Conservation (phyloP, 2,329 filamentous ascomycete species). For the Hymenoscyphus fructigenus region DNA sequence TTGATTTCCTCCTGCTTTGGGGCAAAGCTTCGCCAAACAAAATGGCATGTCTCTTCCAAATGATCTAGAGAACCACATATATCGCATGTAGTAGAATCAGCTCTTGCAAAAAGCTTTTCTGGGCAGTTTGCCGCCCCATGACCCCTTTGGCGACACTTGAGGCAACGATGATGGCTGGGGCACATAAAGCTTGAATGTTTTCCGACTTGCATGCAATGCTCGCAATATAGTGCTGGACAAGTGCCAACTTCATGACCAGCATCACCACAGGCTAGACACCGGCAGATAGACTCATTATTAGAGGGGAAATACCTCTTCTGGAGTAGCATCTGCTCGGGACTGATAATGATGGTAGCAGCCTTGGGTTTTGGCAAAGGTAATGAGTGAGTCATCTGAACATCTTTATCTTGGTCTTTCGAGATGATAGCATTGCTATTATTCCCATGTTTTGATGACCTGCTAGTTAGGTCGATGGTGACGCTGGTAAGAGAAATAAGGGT, state of each 20-base stretch:
- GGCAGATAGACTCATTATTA: constrained; percentile 28
- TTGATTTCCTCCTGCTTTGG: constrained; percentile 42
- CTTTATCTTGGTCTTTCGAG: not conserved
- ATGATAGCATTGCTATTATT: not conserved
- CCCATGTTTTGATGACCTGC: not conserved
- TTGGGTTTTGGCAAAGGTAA: not conserved
- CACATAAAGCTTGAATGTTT: constrained; percentile 52
- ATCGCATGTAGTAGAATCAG: constrained; percentile 58
- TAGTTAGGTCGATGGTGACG: not conserved
- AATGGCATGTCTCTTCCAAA: constrained; percentile 57
- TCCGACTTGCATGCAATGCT: constrained; percentile 45
- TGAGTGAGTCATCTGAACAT: constrained; percentile 5
- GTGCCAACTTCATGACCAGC: constrained; percentile 45
- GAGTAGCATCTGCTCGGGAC: constrained; percentile 29
- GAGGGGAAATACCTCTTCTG: constrained; percentile 50
- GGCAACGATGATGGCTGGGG: constrained; percentile 50
- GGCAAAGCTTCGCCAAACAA: constrained; percentile 59
- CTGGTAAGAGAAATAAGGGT: not conserved
- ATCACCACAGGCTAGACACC: constrained; percentile 52
- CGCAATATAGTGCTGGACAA: constrained; percentile 50
- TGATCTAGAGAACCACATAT: constrained; percentile 58
- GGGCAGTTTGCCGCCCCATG: constrained; percentile 53
- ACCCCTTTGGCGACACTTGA: constrained; percentile 62
- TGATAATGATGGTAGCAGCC: not conserved
- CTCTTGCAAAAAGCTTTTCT: constrained; percentile 55